Conservation (phyloP, 1,139 yeast genomes). For the Saccharomyces hybrid region DNA sequence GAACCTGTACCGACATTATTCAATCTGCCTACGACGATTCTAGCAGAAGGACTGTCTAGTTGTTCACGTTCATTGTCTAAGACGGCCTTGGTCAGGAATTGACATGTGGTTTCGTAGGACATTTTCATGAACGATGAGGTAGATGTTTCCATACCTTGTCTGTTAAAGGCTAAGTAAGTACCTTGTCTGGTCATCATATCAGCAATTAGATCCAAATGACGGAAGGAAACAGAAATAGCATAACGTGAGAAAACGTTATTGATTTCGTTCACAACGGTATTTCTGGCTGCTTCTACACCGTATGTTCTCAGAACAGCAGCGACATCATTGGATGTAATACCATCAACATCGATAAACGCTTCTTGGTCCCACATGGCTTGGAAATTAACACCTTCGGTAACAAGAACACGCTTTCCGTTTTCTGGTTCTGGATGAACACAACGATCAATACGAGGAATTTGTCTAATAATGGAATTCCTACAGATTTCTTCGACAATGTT, state of each 20-base stretch:
- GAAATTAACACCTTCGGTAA: slow-evolving; percentile 98
- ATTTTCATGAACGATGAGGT: slow-evolving; percentile 97
- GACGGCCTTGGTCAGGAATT: slow-evolving; percentile 92
- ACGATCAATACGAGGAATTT: slow-evolving; percentile 84
- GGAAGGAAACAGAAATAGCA: slow-evolving; percentile 85
- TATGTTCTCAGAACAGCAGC: slow-evolving; percentile 83
- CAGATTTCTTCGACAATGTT: slow-evolving; percentile 91
- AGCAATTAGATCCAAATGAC: slow-evolving; percentile 94
- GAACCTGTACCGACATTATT: slow-evolving; percentile 94
- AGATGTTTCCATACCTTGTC: slow-evolving; percentile 95
- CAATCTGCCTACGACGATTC: slow-evolving; percentile 86
- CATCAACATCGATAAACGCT: slow-evolving; percentile 81
- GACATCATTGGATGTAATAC: slow-evolving; percentile 85
- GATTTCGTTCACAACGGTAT: slow-evolving; percentile 93
- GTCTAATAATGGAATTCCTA: slow-evolving; percentile 85
- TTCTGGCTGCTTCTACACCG: slow-evolving; percentile 98
- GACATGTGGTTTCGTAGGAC: slow-evolving; percentile 98
- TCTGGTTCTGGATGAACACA: slow-evolving; percentile 79
- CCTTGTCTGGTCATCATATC: slow-evolving; percentile 99
- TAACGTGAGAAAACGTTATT: slow-evolving; percentile 93
- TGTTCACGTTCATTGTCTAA: slow-evolving; percentile 85
- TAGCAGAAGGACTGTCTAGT: slow-evolving; percentile 88
- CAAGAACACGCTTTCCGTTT: slow-evolving; percentile 62
- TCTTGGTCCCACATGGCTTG: slow-evolving; percentile 97
- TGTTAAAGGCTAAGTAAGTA: slow-evolving; percentile 87